Evolutionary conservation across 495 filamentous ascomycete species (phyloP).

Genomic region (Penicillium flavigenum): DNA sequence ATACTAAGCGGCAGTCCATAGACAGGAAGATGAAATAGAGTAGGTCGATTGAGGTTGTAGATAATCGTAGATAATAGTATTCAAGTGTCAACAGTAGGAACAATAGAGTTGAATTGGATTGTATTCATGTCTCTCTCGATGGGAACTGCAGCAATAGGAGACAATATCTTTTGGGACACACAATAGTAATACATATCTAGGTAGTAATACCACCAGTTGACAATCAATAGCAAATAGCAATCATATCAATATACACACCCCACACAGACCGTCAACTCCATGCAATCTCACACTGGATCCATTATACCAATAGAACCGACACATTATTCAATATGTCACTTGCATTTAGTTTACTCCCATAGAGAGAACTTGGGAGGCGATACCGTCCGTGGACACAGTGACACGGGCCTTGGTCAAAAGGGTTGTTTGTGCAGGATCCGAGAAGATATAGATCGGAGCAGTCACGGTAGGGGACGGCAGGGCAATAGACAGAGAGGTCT

Average conservation of each 20-base stretch:
- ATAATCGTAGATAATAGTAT: neutral
- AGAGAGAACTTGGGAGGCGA: neutral
- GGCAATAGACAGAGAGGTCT: neutral
- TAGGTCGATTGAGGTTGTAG: neutral
- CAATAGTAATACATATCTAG: neutral
- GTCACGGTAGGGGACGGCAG: no score
- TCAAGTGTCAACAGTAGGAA: neutral
- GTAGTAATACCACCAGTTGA: neutral
- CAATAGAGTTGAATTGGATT: neutral
- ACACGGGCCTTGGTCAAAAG: neutral
- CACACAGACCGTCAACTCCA: neutral
- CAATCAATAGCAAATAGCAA: neutral
- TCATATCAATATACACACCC: neutral
- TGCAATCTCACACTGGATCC: neutral
- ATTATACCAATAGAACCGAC: neutral
- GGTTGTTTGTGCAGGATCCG: neutral
- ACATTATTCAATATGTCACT: neutral
- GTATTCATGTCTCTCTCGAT: neutral
- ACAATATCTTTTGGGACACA: neutral
- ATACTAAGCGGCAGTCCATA: no score
- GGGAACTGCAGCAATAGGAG: neutral
- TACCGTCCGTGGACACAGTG: neutral
- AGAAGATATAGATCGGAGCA: neutral
- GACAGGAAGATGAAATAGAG: neutral
- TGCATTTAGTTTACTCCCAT: neutral